Conservation (phyloP, 2,329 filamentous ascomycete genomes). For the Tolypocladium nubicola region DNA sequence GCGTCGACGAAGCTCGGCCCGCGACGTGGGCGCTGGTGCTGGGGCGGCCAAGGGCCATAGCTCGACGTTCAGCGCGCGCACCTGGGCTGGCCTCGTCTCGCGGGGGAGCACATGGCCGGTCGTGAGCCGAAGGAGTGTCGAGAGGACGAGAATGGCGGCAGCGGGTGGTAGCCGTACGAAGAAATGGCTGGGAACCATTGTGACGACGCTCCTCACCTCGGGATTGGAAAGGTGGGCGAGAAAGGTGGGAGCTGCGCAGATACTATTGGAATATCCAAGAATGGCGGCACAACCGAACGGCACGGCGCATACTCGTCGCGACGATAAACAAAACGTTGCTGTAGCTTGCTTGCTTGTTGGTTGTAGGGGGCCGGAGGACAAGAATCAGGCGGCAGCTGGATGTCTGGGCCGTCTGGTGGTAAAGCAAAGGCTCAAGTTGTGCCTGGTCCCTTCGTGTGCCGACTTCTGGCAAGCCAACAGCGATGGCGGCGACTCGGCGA, state of each 20-base stretch:
- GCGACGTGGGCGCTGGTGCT: conserved; percentile 28
- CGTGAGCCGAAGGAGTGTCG: conserved; percentile 17
- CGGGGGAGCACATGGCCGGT: conserved; percentile 28
- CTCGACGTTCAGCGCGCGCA: conserved; percentile 23
- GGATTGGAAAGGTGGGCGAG: not conserved
- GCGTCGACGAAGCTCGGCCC: conserved; percentile 21
- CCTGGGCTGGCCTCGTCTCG: conserved; percentile 26
- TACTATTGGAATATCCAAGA: not conserved
- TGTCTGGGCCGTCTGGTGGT: not conserved
- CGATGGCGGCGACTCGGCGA: not conserved
- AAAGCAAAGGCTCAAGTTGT: not conserved
- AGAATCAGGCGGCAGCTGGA: not conserved
- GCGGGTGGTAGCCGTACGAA: not conserved
- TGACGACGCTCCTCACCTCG: not conserved
- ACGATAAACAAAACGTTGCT: not conserved
- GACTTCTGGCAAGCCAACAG: not conserved
- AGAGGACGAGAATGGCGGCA: not conserved
- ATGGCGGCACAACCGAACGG: not conserved
- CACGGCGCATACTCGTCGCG: not conserved
- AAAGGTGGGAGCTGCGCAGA: not conserved
- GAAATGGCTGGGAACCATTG: not conserved
- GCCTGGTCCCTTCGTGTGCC: not conserved
- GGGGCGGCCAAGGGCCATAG: conserved; percentile 23
- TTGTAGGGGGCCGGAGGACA: not conserved
- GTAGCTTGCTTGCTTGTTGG: not conserved